phyloP scores from a whole-genome alignment of 2,329 filamentous ascomycete genomes.

The Phialocephala subalpina region DNA sequence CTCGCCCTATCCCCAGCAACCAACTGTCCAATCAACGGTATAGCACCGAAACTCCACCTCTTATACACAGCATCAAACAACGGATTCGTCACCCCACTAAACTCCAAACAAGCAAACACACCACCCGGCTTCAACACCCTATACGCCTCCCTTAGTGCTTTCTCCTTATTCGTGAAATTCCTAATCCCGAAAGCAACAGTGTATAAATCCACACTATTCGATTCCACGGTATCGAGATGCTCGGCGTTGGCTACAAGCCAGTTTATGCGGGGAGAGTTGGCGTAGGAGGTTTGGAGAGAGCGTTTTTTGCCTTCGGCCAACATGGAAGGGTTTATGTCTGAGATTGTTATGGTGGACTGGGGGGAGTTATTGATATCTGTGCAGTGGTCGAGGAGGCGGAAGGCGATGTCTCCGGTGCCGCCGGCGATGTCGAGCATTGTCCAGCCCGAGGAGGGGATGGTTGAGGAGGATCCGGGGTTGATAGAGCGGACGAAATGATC shows the following conservation, averaged over 20 bases:
- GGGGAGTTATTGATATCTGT: constrained; percentile 82
- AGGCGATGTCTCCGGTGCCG: constrained; percentile 96
- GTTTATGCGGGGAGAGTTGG: constrained; percentile 64
- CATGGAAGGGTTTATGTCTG: constrained; percentile 97
- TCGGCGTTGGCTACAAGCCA: constrained; percentile 96
- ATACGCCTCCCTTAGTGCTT: constrained; percentile 82
- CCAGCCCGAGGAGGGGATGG: constrained; percentile 60
- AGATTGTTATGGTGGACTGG: constrained; percentile 85
- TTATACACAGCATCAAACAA: constrained; percentile 89
- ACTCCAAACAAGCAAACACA: constrained; percentile 96
- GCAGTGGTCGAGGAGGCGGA: constrained; percentile 91
- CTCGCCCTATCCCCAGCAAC: constrained; percentile 94
- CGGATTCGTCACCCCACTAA: constrained; percentile 78
- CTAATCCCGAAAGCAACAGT: constrained; percentile 97
- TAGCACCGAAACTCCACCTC: constrained; percentile 93
- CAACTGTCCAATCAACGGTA: constrained; percentile 93
- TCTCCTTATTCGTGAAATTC: constrained; percentile 93
- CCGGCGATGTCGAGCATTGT: constrained; percentile 95
- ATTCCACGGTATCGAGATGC: constrained; percentile 69
- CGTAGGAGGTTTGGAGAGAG: constrained; percentile 62
- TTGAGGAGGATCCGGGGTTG: constrained; percentile 68
- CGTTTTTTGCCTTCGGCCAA: constrained; percentile 86
- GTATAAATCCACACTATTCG: constrained; percentile 87
- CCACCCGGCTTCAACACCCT: constrained; percentile 93
- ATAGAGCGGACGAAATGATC: constrained; percentile 94